Conservation (phyloP, 306 rosid species). For the Psophocarpus tetragonolobus region DNA sequence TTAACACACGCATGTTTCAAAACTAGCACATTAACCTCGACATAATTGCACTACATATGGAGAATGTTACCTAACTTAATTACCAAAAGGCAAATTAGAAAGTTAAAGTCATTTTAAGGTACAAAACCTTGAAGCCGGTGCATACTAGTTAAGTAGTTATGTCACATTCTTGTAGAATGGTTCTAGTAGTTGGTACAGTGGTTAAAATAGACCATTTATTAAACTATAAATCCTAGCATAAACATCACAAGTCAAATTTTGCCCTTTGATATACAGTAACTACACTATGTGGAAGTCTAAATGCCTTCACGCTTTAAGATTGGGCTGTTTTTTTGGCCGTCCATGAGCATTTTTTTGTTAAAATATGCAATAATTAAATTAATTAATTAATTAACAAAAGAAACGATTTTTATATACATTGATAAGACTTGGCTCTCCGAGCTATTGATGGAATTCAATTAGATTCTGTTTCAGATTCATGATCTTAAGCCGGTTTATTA, state of each 20-base stretch:
- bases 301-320: conserved; percentile 37
- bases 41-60: conserved; percentile 28
- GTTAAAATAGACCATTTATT: background rate
- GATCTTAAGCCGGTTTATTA: conserved; percentile 22
- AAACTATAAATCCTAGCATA: background rate
- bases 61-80: background rate
- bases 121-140: conserved; percentile 8
- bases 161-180: conserved; percentile 35
- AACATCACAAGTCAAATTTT: conserved; percentile 37
- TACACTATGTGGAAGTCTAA: conserved; percentile 32
- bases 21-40: conserved; percentile 5
- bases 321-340: conserved; percentile 34
- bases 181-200: background rate
- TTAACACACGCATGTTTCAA: conserved; percentile 2
- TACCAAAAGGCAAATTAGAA: conserved; percentile 17
- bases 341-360: background rate
- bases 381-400: background rate
- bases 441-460: conserved; percentile 14
- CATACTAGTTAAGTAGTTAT: conserved; percentile 28
- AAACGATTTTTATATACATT: background rate
- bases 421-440: conserved; percentile 32
- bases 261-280: conserved; percentile 31
- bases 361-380: conserved; percentile 9
- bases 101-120: background rate
- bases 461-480: conserved; percentile 30